Conservation (phyloP, 441 rosid genomes). For the Mallotus repandus region DNA sequence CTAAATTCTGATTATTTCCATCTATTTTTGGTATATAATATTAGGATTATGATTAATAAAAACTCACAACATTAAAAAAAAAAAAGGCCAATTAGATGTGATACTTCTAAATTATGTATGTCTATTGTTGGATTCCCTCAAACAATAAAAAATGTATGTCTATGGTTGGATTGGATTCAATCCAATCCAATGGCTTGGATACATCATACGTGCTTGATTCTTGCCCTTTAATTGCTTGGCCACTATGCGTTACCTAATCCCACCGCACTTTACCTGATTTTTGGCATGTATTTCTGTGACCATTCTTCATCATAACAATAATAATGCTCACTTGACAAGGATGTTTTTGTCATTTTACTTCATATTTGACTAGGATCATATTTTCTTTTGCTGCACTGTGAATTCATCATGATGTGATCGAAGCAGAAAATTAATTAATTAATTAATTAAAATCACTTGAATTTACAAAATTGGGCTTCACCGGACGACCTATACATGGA, state of each 20-base stretch:
- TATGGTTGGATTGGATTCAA: no score
- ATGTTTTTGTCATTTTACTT: background rate
- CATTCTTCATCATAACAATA: background rate
- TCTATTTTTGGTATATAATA: no score
- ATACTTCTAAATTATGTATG: no score
- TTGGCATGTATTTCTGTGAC: background rate
- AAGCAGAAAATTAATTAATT: background rate
- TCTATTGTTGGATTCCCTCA: no score
- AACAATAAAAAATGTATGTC: no score
- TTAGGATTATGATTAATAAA: no score
- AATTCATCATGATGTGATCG: background rate
- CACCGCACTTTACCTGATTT: background rate
- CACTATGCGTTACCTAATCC: background rate
- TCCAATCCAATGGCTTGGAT: constrained; percentile 23
- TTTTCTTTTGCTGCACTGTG: background rate
- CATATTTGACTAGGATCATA: background rate
- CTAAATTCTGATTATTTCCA: no score
- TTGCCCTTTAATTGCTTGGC: constrained; percentile 8
- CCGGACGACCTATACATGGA: no score
- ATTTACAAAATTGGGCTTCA: constrained; percentile 15
- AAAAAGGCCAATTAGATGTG: no score
- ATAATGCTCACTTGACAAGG: background rate
- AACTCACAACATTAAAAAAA: no score
- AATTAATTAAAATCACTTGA: background rate
- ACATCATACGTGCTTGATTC: constrained; percentile 20